Conservation (phyloP, 345 rosid species). For the Firmiana major region DNA sequence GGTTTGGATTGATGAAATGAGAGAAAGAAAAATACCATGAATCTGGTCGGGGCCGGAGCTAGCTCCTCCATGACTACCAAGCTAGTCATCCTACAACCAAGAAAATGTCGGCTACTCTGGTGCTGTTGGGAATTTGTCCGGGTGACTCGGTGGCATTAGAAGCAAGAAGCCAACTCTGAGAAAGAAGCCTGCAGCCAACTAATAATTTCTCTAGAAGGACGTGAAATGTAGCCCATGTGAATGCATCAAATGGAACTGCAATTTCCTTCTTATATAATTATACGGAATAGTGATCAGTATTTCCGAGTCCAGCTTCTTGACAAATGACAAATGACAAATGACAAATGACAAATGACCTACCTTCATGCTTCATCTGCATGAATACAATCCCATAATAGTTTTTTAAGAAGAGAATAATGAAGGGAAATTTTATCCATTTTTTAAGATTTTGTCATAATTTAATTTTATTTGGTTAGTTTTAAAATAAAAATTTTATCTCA, state of each 20-base stretch:
- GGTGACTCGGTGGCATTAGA: not conserved
- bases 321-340: conserved; percentile 27
- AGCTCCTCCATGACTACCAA: conserved; percentile 9
- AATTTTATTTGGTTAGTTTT: no score
- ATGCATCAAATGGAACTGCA: conserved; percentile 8
- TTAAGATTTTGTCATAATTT: no score
- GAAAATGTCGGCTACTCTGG: not conserved
- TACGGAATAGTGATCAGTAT: conserved; percentile 1
- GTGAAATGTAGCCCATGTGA: conserved; percentile 27
- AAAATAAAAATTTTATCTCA: no score
- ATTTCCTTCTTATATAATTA: conserved; percentile 7
- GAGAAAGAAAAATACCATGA: conserved; percentile 10
- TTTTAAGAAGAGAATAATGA: not conserved
- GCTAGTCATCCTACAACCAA: not conserved
- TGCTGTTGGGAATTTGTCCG: not conserved
- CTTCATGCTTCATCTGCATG: conserved; percentile 19
- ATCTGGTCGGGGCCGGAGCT: not conserved
- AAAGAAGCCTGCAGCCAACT: not conserved
- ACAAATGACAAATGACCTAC: conserved; percentile 23
- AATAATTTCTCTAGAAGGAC: not conserved
- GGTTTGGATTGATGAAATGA: not conserved
- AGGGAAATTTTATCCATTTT: no score
- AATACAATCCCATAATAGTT: no score
- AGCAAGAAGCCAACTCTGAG: not conserved
- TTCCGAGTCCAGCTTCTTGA: conserved; percentile 21